These are phyloP conservation scores for Cladophialophora yegresii DNA, from an alignment of 2,329 filamentous ascomycete species.

Conservation along the genomic window DNA sequence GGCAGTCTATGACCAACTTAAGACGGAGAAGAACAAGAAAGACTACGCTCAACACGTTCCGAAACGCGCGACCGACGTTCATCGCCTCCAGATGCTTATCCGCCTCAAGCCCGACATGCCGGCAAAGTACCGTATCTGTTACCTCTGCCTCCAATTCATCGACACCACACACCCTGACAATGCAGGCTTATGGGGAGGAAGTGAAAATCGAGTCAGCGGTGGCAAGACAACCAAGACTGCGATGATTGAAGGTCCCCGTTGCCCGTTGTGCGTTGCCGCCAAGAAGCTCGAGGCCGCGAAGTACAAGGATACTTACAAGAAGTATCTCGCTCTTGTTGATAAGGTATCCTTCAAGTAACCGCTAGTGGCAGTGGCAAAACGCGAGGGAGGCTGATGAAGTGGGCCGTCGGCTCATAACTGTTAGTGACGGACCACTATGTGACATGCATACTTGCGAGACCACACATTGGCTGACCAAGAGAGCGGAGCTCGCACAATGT, in stretches of 20 bases:
- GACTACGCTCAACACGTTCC: constrained; percentile 16
- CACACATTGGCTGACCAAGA: not conserved
- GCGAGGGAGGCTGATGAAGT: not conserved
- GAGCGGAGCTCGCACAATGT: not conserved
- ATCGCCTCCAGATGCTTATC: constrained; percentile 32
- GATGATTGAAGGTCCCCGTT: constrained; percentile 26
- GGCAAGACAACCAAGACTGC: constrained; percentile 18
- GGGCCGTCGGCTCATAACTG: not conserved
- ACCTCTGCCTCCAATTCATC: constrained; percentile 28
- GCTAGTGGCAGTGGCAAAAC: not conserved
- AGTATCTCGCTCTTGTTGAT: constrained; percentile 25
- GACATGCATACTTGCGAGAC: not conserved
- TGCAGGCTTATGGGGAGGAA: constrained; percentile 25
- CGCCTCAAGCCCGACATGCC: constrained; percentile 26
- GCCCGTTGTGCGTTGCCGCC: constrained; percentile 25
- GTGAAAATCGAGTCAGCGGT: constrained; percentile 2
- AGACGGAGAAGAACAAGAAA: constrained; percentile 16
- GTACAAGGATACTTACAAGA: constrained; percentile 17
- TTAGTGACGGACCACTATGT: not conserved
- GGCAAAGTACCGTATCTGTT: constrained; percentile 31
- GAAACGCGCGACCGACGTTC: constrained; percentile 12
- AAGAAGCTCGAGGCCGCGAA: constrained; percentile 15
- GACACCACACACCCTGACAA: constrained; percentile 12
- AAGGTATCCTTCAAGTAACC: constrained; percentile 10
- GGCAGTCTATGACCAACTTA: constrained; percentile 24